These are phyloP conservation scores for Magnusiomyces ingens DNA, from an alignment of 1,139 yeast genomes.

Conservation along the genomic window DNA sequence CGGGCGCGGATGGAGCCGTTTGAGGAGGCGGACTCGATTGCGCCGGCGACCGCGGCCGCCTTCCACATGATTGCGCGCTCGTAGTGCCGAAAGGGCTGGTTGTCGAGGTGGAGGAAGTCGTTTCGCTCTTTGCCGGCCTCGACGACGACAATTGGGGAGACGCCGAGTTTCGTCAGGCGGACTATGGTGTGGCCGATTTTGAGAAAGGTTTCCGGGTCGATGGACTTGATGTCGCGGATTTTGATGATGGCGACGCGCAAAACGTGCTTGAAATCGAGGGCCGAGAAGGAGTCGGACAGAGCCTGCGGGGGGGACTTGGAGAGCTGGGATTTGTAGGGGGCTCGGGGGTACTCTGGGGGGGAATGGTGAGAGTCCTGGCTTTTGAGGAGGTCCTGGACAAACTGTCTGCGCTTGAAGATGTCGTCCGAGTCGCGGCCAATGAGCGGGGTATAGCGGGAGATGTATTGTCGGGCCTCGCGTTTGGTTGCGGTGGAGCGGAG, in stretches of 20 bases:
- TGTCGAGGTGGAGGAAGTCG: constrained; percentile 21
- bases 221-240: constrained; percentile 36
- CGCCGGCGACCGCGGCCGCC: constrained; percentile 22
- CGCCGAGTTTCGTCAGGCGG: constrained; percentile 47
- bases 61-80: constrained; percentile 22
- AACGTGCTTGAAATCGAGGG: constrained; percentile 33
- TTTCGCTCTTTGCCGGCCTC: constrained; percentile 32
- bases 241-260: constrained; percentile 48
- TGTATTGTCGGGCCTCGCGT: constrained; percentile 55
- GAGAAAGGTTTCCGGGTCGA: constrained; percentile 34
- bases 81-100: constrained; percentile 18
- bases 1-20: constrained; percentile 23
- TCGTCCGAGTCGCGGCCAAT: constrained; percentile 20
- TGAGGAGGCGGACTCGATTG: constrained; percentile 20
- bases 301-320: constrained; percentile 12
- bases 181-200: constrained; percentile 47
- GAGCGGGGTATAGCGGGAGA: constrained; percentile 40
- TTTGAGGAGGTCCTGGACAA: constrained; percentile 17
- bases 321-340: not conserved
- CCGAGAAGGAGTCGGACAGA: constrained; percentile 14
- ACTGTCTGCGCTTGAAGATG: constrained; percentile 20
- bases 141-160: constrained; percentile 36
- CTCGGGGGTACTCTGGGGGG: constrained; percentile 16
- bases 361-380: constrained; percentile 9
- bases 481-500: constrained; percentile 60